Evolutionary conservation across 768 basidiomycete genomes (phyloP).

Genomic region (Lactifluus hygrophoroides): DNA sequence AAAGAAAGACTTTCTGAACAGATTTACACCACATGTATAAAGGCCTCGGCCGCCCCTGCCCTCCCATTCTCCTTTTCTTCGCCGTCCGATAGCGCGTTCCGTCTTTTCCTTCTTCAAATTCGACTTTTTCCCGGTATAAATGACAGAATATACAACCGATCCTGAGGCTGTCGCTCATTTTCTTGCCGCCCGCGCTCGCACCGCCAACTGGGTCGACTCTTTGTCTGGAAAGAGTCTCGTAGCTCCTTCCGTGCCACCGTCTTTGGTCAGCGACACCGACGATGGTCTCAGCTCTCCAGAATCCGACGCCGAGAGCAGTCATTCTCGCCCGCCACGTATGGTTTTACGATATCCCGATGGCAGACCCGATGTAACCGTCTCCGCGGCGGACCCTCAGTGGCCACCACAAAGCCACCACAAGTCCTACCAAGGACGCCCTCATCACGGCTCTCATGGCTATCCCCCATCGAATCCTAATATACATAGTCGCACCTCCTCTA

Average conservation of each 20-base stretch:
- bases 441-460: slow-evolving; percentile 12
- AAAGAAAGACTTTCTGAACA: too few relatives aligned
- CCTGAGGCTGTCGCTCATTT: slow-evolving; percentile 52
- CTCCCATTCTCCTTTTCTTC: slow-evolving; percentile 16
- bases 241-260: slow-evolving; percentile 35
- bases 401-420: background rate
- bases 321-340: slow-evolving; percentile 61
- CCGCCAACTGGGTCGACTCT: slow-evolving; percentile 53
- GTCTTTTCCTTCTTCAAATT: slow-evolving; percentile 5
- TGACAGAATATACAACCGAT: slow-evolving; percentile 59
- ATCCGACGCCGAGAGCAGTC: slow-evolving; percentile 36
- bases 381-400: background rate
- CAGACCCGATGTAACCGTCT: slow-evolving; percentile 17
- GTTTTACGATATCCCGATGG: slow-evolving; percentile 61
- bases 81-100: slow-evolving; percentile 10
- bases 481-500: slow-evolving; percentile 8
- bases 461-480: slow-evolving; percentile 19
- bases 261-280: slow-evolving; percentile 25
- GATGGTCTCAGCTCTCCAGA: slow-evolving; percentile 29
- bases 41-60: slow-evolving; percentile 14
- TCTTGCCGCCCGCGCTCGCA: slow-evolving; percentile 52
- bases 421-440: background rate
- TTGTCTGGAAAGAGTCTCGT: slow-evolving; percentile 31
- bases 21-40: slow-evolving; percentile 14
- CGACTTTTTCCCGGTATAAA: slow-evolving; percentile 21